Percentiles rank a stretch among this genome's conserved stretches.
These are phyloP conservation scores for Staphylotrichum tortipilum DNA, from an alignment of 495 filamentous ascomycete genomes.

Conservation along the genomic window DNA sequence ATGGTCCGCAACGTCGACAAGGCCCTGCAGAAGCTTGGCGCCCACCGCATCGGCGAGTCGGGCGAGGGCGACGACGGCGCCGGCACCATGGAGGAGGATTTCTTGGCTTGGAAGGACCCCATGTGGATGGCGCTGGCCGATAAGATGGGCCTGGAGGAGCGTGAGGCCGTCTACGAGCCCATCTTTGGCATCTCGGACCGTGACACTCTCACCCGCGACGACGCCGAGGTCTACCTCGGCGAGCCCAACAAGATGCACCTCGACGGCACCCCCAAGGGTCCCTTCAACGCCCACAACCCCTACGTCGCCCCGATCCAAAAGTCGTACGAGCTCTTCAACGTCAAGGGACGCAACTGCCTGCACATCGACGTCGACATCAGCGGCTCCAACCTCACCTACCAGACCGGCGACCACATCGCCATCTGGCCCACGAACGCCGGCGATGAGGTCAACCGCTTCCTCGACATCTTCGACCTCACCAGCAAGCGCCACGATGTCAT, in stretches of 20 bases:
- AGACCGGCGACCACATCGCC: slow-evolving; percentile 95
- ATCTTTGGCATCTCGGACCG: slow-evolving; percentile 78
- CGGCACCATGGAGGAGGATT: slow-evolving; percentile 99
- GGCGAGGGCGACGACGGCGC: slow-evolving; percentile 97
- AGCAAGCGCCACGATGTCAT: slow-evolving; percentile 78
- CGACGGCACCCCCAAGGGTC: slow-evolving; percentile 74
- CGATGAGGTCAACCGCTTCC: slow-evolving; percentile 82
- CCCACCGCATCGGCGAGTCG: slow-evolving; percentile 70
- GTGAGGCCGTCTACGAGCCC: slow-evolving; percentile 92
- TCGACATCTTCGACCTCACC: slow-evolving; percentile 65
- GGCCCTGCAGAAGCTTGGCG: slow-evolving; percentile 71
- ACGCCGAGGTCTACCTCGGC: slow-evolving; percentile 85
- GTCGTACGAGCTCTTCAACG: slow-evolving; percentile 83
- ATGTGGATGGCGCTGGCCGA: slow-evolving; percentile 87
- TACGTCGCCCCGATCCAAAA: slow-evolving; percentile 90
- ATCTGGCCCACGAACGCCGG: slow-evolving; percentile 97
- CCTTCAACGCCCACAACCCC: slow-evolving; percentile 93
- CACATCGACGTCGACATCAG: slow-evolving; percentile 94
- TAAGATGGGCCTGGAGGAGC: slow-evolving; percentile 82
- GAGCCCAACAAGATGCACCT: slow-evolving; percentile 96
- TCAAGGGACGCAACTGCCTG: slow-evolving; percentile 88
- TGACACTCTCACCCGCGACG: slow-evolving; percentile 61
- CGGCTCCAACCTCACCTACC: slow-evolving; percentile 78
- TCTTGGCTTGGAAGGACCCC: slow-evolving; percentile 97
- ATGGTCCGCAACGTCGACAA: slow-evolving; percentile 90